A percentile compares a stretch with the other conserved stretches of the same genome.
Evolutionary conservation across 2,329 filamentous ascomycete genomes (phyloP).

Genomic region (Exserohilum rostratum): DNA sequence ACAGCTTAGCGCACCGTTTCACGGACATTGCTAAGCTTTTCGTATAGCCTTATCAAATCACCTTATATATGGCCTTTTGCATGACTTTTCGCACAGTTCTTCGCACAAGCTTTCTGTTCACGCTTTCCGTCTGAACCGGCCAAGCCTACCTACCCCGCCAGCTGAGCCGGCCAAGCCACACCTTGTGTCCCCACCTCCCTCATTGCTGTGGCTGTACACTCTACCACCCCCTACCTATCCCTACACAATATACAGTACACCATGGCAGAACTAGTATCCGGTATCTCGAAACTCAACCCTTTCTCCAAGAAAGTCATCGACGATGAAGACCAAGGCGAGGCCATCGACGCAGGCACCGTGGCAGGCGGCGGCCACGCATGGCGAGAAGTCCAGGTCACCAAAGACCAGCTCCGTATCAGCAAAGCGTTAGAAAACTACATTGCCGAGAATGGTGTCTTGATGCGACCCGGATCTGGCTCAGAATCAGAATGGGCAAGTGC

Average conservation of each 20-base stretch:
- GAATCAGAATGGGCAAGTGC: conserved; percentile 54
- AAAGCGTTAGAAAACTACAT: conserved; percentile 63
- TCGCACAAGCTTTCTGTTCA: neutral
- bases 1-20: no score
- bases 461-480: conserved; percentile 55
- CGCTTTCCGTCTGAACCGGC: conserved; percentile 6
- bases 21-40: no score
- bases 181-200: neutral
- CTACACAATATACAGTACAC: conserved; percentile 4
- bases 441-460: conserved; percentile 59
- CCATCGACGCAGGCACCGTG: conserved; percentile 56
- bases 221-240: neutral
- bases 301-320: conserved; percentile 42
- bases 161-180: conserved; percentile 11
- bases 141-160: conserved; percentile 12
- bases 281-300: conserved; percentile 41
- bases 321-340: conserved; percentile 63
- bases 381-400: conserved; percentile 57
- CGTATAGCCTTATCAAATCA: neutral
- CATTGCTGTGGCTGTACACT: conserved; percentile 5
- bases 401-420: conserved; percentile 64
- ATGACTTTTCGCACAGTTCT: no score
- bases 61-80: no score
- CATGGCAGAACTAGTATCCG: conserved; percentile 45
- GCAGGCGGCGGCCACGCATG: conserved; percentile 66